phyloP scores from a whole-genome alignment of 495 filamentous ascomycete species.

The Neurospora sp. region DNA sequence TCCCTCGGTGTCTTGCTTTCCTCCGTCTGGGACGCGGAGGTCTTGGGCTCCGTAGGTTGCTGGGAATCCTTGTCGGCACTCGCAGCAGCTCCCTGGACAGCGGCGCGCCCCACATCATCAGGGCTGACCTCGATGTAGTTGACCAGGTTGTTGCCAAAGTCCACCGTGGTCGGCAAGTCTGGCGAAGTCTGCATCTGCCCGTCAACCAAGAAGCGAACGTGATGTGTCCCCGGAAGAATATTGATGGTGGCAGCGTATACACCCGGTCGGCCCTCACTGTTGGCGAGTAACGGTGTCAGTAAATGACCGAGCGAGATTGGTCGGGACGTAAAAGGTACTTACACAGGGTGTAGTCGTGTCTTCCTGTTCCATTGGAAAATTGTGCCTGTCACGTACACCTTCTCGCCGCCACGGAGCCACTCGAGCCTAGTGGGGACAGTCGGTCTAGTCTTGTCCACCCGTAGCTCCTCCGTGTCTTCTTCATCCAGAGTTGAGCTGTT shows the following conservation, averaged over 20 bases:
- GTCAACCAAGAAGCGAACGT: conserved; percentile 92
- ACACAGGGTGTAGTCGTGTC: conserved; percentile 75
- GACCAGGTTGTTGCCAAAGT: conserved; percentile 91
- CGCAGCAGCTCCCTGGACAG: conserved; percentile 4
- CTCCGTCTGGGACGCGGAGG: conserved; percentile 18
- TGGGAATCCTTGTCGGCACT: conserved; percentile 16
- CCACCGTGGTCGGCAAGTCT: conserved; percentile 83
- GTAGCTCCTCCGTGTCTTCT: conserved; percentile 71
- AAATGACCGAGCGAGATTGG: too few species aligned
- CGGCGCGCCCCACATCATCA: conserved; percentile 42
- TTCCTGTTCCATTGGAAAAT: conserved; percentile 95
- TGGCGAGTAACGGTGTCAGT: conserved; percentile 8
- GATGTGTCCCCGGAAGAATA: conserved; percentile 86
- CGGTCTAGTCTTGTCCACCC: conserved; percentile 49
- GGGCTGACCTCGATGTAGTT: conserved; percentile 93
- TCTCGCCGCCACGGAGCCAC: conserved; percentile 71
- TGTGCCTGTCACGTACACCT: conserved; percentile 92
- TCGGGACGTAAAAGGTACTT: conserved; percentile 26
- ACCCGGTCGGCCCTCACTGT: conserved; percentile 42
- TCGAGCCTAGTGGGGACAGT: conserved; percentile 73
- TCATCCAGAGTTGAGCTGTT: conserved; percentile 59
- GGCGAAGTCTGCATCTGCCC: conserved; percentile 82
- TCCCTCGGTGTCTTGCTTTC: conserved; percentile 30
- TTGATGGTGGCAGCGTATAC: conserved; percentile 64
- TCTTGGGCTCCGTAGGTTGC: conserved; percentile 2